These are phyloP conservation scores for Boletus putidus DNA, from an alignment of 1,284 basidiomycete genomes.

Conservation along the genomic window DNA sequence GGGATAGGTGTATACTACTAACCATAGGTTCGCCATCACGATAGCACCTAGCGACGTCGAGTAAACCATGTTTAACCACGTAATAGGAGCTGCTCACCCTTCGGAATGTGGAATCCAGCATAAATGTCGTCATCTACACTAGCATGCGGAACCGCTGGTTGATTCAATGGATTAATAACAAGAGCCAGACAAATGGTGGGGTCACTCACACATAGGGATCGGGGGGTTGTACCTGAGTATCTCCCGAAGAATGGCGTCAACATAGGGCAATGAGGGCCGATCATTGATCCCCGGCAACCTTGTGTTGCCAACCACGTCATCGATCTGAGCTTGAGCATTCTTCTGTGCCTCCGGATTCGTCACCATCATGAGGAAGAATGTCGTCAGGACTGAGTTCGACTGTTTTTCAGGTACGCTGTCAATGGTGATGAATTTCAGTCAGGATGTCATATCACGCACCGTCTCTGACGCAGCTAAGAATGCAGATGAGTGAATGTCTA, in stretches of 20 bases:
- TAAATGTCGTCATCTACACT: slow-evolving; percentile 3
- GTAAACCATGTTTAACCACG: neutral
- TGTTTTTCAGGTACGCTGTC: neutral
- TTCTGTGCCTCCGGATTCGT: neutral
- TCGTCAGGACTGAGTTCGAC: neutral
- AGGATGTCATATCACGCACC: neutral
- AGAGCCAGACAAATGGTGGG: neutral
- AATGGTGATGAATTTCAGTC: neutral
- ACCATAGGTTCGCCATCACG: neutral
- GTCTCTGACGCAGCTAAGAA: neutral
- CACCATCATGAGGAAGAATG: neutral
- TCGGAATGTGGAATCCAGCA: neutral
- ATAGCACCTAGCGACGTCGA: neutral
- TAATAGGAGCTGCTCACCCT: neutral
- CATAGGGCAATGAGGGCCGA: neutral
- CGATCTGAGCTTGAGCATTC: neutral
- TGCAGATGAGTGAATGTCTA: neutral
- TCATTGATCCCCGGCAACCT: neutral
- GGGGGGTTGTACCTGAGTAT: neutral
- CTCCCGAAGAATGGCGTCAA: neutral
- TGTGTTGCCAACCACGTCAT: neutral
- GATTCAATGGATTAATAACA: neutral
- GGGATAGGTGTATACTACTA: neutral
- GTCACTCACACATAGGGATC: neutral
- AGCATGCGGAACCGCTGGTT: slow-evolving; percentile 2